A percentile compares a stretch with the other conserved stretches of the same genome.
Evolutionary conservation across 805 yeast genomes (phyloP).

Genomic region (Starmerella powellii): DNA sequence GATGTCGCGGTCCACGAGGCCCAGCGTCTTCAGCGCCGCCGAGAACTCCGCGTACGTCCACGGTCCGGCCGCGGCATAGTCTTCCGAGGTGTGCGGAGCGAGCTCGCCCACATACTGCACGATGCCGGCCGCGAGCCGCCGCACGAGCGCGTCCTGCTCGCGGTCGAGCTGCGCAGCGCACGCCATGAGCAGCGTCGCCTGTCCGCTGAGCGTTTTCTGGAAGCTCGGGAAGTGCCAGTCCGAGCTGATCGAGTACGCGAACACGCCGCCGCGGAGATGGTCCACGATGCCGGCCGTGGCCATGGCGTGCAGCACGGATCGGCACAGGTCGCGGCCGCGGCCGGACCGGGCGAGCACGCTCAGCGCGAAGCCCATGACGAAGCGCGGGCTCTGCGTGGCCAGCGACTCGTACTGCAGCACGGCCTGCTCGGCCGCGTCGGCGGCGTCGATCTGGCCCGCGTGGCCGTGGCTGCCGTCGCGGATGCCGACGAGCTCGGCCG

Average conservation of each 20-base stretch:
- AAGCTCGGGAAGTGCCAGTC: slow-evolving; percentile 35
- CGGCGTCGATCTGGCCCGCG: background rate
- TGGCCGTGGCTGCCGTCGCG: background rate
- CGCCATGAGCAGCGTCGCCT: slow-evolving; percentile 29
- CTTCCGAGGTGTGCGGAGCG: background rate
- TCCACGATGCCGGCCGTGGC: slow-evolving; percentile 32
- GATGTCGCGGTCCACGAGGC: slow-evolving; percentile 27
- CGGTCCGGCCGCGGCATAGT: slow-evolving; percentile 9
- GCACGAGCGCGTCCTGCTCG: slow-evolving; percentile 1
- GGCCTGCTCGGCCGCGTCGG: slow-evolving; percentile 4
- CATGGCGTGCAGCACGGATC: slow-evolving; percentile 24
- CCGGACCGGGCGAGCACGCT: slow-evolving; percentile 16
- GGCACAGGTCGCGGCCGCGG: slow-evolving; percentile 17
- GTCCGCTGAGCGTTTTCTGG: slow-evolving; percentile 32
- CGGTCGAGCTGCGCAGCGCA: slow-evolving; percentile 19
- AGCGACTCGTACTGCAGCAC: slow-evolving; percentile 7
- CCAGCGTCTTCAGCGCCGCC: slow-evolving; percentile 22
- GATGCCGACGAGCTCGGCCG: slow-evolving; percentile 18
- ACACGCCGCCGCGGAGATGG: slow-evolving; percentile 31
- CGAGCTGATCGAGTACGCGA: slow-evolving; percentile 30
- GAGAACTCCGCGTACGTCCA: slow-evolving; percentile 30
- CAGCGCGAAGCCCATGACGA: slow-evolving; percentile 24
- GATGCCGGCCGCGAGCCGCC: slow-evolving; percentile 17
- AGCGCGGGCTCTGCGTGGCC: slow-evolving; percentile 28
- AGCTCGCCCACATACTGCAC: slow-evolving; percentile 6